phyloP scores from a whole-genome alignment of 257 asterid genomes.

The Fraxinus quadrangulata region DNA sequence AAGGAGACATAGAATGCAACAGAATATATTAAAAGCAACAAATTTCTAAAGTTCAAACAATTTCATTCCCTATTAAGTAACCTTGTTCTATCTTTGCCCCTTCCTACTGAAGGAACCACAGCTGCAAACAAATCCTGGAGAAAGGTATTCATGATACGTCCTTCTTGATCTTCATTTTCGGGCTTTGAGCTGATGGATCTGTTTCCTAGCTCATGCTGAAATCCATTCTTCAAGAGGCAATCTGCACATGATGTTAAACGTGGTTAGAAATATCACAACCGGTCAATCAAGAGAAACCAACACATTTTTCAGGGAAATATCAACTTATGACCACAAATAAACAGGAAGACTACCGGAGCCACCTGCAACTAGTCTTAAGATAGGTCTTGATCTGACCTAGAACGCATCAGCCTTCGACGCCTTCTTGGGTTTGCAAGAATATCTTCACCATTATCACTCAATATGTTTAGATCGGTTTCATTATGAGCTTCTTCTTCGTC shows the following conservation, averaged over 20 bases:
- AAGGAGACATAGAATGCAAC: slow-evolving; percentile 5
- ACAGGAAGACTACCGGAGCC: slow-evolving; percentile 21
- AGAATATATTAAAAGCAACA: not conserved
- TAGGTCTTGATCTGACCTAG: slow-evolving; percentile 46
- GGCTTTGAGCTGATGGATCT: not conserved
- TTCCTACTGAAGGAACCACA: slow-evolving; percentile 9
- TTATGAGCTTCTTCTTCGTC: slow-evolving; percentile 31
- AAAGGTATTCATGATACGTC: not conserved
- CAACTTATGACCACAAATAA: slow-evolving; percentile 13
- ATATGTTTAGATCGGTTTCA: slow-evolving; percentile 34
- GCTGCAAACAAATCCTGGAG: slow-evolving; percentile 16
- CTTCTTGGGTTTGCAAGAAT: slow-evolving; percentile 40
- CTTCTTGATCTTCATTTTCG: not conserved
- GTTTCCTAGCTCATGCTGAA: slow-evolving; percentile 11
- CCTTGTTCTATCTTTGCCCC: slow-evolving; percentile 18
- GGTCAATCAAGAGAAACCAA: slow-evolving; percentile 11
- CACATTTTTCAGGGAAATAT: slow-evolving; percentile 11
- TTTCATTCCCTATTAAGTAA: not conserved
- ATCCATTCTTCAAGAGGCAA: slow-evolving; percentile 22
- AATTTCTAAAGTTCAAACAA: not conserved
- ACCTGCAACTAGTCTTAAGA: slow-evolving; percentile 18
- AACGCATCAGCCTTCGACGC: slow-evolving; percentile 63
- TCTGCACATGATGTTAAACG: slow-evolving; percentile 23
- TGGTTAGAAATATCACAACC: not conserved
- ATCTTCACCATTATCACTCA: slow-evolving; percentile 45